These are phyloP conservation scores for Raphanus hybrid DNA, from an alignment of 441 rosid species.

Conservation along the genomic window DNA sequence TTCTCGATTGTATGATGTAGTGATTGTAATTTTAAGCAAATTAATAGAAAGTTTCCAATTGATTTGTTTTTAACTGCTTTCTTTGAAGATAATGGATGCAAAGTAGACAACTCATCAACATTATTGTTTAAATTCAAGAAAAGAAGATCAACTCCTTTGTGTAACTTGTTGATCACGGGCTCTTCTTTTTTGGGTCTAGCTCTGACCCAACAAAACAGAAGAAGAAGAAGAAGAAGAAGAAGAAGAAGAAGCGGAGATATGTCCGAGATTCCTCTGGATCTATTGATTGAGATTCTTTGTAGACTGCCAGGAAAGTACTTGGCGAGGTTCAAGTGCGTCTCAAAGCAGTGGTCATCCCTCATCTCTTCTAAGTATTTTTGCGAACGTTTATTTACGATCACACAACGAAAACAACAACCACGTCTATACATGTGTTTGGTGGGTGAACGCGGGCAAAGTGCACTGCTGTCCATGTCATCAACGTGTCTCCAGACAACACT, in stretches of 20 bases:
- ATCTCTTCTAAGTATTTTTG: background rate
- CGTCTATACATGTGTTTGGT: constrained; percentile 8
- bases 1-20: background rate
- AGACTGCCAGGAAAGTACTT: constrained; percentile 12
- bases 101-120: constrained; percentile 70
- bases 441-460: background rate
- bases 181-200: background rate
- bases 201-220: constrained; percentile 2
- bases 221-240: background rate
- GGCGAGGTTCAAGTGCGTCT: constrained; percentile 15
- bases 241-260: background rate
- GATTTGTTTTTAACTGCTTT: background rate
- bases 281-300: background rate
- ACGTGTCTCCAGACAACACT: constrained; percentile 12
- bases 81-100: constrained; percentile 67
- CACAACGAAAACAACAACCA: background rate
- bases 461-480: constrained; percentile 7
- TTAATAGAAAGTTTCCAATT: background rate
- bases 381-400: background rate
- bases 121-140: constrained; percentile 43
- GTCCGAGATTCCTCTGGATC: background rate
- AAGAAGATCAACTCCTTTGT: background rate
- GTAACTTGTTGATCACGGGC: background rate
- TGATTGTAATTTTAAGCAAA: background rate
- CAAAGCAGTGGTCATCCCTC: constrained; percentile 17